Evolutionary conservation across 306 rosid species (phyloP), one percentile per base, ranked within the genome.

Genomic region (Prinsepia uniflora): DNA sequence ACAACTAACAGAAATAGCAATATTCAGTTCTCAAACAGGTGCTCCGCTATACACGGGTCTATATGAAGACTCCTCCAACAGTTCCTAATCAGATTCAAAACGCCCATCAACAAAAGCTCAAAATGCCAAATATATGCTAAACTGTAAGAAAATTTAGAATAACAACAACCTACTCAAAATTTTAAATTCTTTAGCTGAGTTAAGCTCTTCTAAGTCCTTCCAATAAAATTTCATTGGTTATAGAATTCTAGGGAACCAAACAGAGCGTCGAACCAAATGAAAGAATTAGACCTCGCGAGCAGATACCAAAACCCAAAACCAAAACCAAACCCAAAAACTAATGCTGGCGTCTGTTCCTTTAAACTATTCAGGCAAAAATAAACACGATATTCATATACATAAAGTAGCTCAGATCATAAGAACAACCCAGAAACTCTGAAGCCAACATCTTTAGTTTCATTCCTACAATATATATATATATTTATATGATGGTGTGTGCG

Each of bases 41-140:
- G 52, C 62, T 71, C 65, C 18, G 61, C 61, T 68, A 60, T 3
- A 20, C 34, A 47, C 24, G 76, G 77, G 65, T 65, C 70, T 74
- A 74, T 75, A 67, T 55, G 41, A 65, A 67, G 65, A 77, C 24
- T 43, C 73, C 57, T 7, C 57, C 68, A 77, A 59, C 60, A 73
- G 70, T 18, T 78, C 80, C 84, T 75, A 73, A 12, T 42, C 58
- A 79, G 56, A 63, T 53, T 5, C 18, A 72, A 75, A 78, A 62
- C 14, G n/a, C 41, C 55, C 63, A 64, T 67, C 63, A 66, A 58
- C 10, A 65, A 62, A 59, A 55, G 60, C 69, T 41, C 55, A 34
- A 78, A 19, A 22, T 49, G 74, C 63, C 19, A 52, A 62, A 62
- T 70, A 13, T 55, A 40, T 62, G 15, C 48, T 50, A 65, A 40